A percentile compares a stretch with the other conserved stretches of the same genome.
Evolutionary conservation across 768 basidiomycete species (phyloP).

Genomic region (Rhodotorula sphaerocarpa): DNA sequence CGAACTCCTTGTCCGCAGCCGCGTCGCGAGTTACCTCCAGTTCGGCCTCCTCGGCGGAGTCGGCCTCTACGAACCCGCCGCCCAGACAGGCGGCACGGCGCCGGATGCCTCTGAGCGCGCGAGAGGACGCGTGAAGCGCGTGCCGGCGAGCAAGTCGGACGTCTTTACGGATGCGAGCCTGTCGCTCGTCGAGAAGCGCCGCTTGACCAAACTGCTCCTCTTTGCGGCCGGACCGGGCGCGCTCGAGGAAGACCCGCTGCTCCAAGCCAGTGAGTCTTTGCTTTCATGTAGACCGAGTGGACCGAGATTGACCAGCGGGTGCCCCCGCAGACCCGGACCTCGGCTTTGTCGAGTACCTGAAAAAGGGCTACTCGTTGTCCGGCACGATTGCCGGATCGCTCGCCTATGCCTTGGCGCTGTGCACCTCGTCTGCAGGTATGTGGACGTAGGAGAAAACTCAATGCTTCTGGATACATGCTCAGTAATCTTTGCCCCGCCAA

Average conservation of each 20-base stretch:
- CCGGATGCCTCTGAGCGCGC: too few relatives aligned
- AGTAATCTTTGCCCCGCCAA: too few relatives aligned
- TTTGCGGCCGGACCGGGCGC: conserved; percentile 53
- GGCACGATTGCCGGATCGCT: conserved; percentile 13
- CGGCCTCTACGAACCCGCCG: conserved; percentile 48
- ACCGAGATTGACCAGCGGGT: background rate
- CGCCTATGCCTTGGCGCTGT: conserved; percentile 30
- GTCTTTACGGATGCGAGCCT: conserved; percentile 78
- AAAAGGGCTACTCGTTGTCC: conserved; percentile 9
- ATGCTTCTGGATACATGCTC: too few relatives aligned
- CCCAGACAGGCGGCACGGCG: conserved; percentile 41
- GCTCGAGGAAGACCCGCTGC: conserved; percentile 46
- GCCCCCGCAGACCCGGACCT: conserved; percentile 12
- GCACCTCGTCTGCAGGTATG: conserved; percentile 13
- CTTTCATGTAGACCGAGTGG: too few relatives aligned
- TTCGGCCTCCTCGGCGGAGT: conserved; percentile 68
- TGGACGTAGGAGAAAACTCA: too few relatives aligned
- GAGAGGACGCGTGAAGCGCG: conserved; percentile 42
- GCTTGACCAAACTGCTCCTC: conserved; percentile 82
- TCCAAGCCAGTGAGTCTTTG: conserved; percentile 10
- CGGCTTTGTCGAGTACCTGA: conserved; percentile 20
- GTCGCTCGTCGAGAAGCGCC: conserved; percentile 70
- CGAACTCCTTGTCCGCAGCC: conserved; percentile 65
- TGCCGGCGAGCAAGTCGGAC: conserved; percentile 85
- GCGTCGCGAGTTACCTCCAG: conserved; percentile 82